A percentile compares a stretch with the other conserved stretches of the same genome.
Conservation (phyloP, 345 rosid species). For the Ceriops zippeliana region DNA sequence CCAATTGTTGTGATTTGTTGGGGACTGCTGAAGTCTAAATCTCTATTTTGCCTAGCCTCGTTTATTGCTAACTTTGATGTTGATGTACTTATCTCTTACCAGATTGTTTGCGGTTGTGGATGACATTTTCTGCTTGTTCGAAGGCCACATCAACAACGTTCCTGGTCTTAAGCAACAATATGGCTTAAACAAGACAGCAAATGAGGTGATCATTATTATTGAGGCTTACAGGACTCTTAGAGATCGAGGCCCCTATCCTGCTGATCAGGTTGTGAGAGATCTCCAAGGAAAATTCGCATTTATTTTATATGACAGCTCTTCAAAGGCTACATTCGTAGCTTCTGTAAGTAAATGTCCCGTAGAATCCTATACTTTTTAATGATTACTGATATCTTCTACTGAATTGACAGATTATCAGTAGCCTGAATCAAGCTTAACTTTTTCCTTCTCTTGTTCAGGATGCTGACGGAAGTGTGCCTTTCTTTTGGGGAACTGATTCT, state of each 20-base stretch:
- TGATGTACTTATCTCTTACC: conserved; percentile 6
- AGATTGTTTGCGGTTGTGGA: conserved; percentile 90
- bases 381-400: not conserved
- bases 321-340: conserved; percentile 62
- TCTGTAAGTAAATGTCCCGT: conserved; percentile 42
- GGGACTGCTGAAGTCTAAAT: not conserved
- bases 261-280: conserved; percentile 89
- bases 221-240: conserved; percentile 93
- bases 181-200: conserved; percentile 80
- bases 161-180: conserved; percentile 87
- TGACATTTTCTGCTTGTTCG: conserved; percentile 91
- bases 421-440: not conserved
- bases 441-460: conserved; percentile 43
- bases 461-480: conserved; percentile 77
- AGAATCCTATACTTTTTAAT: not conserved
- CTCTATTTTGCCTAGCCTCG: not conserved
- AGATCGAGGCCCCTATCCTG: conserved; percentile 95
- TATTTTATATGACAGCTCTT: conserved; percentile 64
- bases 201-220: conserved; percentile 78
- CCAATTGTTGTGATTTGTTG: not conserved
- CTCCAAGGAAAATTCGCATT: conserved; percentile 74
- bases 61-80: not conserved
- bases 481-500: conserved; percentile 85
- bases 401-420: not conserved
- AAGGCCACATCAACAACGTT: conserved; percentile 89